A percentile compares a stretch with the other conserved stretches of the same genome.
Conservation (phyloP, 495 filamentous ascomycete species). For the Darksidea phi region DNA sequence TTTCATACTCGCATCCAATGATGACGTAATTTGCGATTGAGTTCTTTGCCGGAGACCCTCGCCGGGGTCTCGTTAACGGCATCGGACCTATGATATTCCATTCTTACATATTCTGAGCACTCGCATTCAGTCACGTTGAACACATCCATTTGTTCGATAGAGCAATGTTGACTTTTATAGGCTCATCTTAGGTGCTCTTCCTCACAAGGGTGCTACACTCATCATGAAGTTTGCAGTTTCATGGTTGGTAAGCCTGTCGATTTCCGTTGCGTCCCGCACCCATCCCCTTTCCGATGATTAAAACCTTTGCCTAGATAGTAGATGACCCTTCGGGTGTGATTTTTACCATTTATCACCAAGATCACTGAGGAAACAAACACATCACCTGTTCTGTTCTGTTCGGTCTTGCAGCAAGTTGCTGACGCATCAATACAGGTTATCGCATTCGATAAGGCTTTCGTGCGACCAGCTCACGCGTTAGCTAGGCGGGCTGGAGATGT, state of each 20-base stretch:
- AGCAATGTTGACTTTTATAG: background rate
- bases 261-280: too few species aligned
- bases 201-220: too few species aligned
- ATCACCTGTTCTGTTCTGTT: background rate
- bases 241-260: too few species aligned
- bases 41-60: constrained; percentile 70
- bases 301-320: constrained; percentile 80
- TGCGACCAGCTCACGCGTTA: too few species aligned
- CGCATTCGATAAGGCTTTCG: too few species aligned
- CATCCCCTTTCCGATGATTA: constrained; percentile 65
- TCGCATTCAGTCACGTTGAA: constrained; percentile 4
- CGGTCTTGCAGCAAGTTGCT: background rate
- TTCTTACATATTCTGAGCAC: constrained; percentile 97
- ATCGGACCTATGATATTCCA: constrained; percentile 73
- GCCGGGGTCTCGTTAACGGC: constrained; percentile 79
- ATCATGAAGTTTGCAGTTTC: too few species aligned
- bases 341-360: constrained; percentile 68
- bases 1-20: constrained; percentile 50
- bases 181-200: background rate
- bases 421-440: background rate
- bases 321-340: constrained; percentile 68
- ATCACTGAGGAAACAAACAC: constrained; percentile 65
- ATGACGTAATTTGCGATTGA: constrained; percentile 99
- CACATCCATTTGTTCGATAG: constrained; percentile 9
- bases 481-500: too few species aligned